Conservation (phyloP, 2,329 filamentous ascomycete species). For the Sclerotinia trifoliorum region DNA sequence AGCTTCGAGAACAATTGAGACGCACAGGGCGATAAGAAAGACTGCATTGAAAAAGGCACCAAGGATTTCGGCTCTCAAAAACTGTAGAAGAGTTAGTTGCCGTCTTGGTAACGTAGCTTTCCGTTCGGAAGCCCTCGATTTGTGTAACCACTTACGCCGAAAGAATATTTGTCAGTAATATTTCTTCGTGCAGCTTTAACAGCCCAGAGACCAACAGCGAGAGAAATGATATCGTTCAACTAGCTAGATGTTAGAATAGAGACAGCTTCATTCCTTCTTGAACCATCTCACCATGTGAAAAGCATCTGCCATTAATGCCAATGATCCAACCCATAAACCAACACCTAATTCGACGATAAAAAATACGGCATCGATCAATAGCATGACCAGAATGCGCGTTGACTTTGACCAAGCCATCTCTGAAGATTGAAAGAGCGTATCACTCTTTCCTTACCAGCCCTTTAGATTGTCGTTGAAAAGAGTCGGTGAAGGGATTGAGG, state of each 20-base stretch:
- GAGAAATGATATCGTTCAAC: conserved; percentile 96
- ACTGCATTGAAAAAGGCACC: conserved; percentile 97
- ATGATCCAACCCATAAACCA: conserved; percentile 83
- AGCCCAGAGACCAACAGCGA: conserved; percentile 91
- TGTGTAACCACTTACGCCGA: conserved; percentile 64
- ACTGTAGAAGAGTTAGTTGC: conserved; percentile 50
- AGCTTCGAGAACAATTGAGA: conserved; percentile 95
- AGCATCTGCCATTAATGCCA: conserved; percentile 92
- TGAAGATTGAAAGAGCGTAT: conserved; percentile 25
- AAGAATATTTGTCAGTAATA: conserved; percentile 89
- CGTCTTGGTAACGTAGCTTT: conserved; percentile 31
- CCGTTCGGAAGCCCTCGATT: not conserved
- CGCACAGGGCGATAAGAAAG: conserved; percentile 91
- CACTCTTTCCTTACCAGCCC: not conserved
- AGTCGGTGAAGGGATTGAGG: not conserved
- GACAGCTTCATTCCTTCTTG: not conserved
- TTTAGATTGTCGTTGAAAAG: not conserved
- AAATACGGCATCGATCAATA: conserved; percentile 85
- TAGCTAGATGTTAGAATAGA: conserved; percentile 41
- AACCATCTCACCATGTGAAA: conserved; percentile 82
- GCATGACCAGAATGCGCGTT: conserved; percentile 86
- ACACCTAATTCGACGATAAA: conserved; percentile 85
- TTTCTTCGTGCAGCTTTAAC: conserved; percentile 84
- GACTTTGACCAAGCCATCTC: conserved; percentile 90
- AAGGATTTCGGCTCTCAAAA: conserved; percentile 94